Base-by-base conservation (phyloP, 805 yeast species). In the Candida dajiaensis region DNA sequence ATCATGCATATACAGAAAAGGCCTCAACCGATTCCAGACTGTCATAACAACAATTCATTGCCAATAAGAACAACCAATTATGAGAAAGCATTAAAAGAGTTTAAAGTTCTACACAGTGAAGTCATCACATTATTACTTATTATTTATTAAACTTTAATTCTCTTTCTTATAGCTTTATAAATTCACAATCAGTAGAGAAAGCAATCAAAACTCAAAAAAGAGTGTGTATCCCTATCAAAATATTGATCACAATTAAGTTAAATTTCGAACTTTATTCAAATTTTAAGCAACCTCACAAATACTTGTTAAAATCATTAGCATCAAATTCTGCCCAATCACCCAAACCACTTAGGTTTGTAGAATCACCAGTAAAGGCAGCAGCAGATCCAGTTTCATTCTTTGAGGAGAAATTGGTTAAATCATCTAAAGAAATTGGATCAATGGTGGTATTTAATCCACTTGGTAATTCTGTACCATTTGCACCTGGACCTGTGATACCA, bases 391-490 rank as follows among this genome's bases (percentile, higher is more conserved):
- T 9, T 41, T 36, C 19, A 19, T 20, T 36, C 23, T 19, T 36
- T 11, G 22, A n/a, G 16, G 22, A n/a, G 15, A 36, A 36, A 36
- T 36, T 47, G 16, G 59, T 52, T 13, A 58, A 28, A 21, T 56
- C 62, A 18, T 52, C 55, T 28, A 57, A 23, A n/a, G 46, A 48
- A 0, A 51, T 50, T 20, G 60, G 58, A 51, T 54, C 50, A 28
- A 41, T 53, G 1, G 61, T 58, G 4, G 59, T 58, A 31, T 54
- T 52, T 10, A 58, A 37, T 0, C 63, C 64, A 11, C 55, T 51
- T 18, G 64, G 64, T 20, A 59, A 42, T 43, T 59, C 64, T 26
- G 61, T 57, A 33, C 63, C 63, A 41, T 59, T 55, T 2, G 60
- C 51, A 41, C 62, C 63, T 2, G 62, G 62, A 2, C 61, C 62